Evolutionary conservation across 1,284 basidiomycete species (phyloP), one percentile per base, ranked within the genome.

Genomic region (Leccinum discolor): DNA sequence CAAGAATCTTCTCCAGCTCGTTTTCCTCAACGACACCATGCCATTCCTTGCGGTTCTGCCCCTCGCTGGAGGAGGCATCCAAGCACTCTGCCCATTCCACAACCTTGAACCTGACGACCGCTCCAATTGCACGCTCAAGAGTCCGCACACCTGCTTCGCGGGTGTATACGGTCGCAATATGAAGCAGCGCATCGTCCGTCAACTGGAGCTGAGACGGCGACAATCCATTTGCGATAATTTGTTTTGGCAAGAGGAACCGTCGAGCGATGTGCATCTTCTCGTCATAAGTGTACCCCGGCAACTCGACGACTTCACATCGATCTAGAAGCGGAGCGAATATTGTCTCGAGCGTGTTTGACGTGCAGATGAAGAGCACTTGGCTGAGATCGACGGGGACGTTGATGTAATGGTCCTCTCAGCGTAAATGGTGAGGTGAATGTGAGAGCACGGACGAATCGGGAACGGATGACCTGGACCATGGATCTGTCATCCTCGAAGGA

Each of bases 101-200:
- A 0, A 93, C 94, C 73, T 96, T 96, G 69, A 86, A 90, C 21
- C 96, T 82, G 40, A 93, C 92, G 18, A 98, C 87, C 18, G 90
- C 87, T 8, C 93, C 95, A 59, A 98, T 90, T 11, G 93, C 88
- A 5, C 96, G 86, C 75, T 98, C 96, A 11, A 98, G 84, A 32
- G 88, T 90, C 35, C 96, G 87, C n/a, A 98, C 96, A 35, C 96
- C 96, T 0, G 96, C 95, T 78, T 98, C 93, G 10, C 90, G 84
- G 1, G 94, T 96, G 74, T 95, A 96, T 29, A 86, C 81, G 12
- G 89, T 92, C 38, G 91, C 90, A 62, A 96, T 84, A 63, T 87
- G 84, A 67, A 89, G 79, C 42, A 96, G 76, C 1, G 91, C 88
- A 8, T 29, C 29, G 29, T 29, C 29, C 29, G 85, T 86, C 47